Evolutionary conservation across 176 grass and related monocot genomes (phyloP), one percentile per base, ranked within the genome.

Genomic region (Miscanthus lutarioriparius): DNA sequence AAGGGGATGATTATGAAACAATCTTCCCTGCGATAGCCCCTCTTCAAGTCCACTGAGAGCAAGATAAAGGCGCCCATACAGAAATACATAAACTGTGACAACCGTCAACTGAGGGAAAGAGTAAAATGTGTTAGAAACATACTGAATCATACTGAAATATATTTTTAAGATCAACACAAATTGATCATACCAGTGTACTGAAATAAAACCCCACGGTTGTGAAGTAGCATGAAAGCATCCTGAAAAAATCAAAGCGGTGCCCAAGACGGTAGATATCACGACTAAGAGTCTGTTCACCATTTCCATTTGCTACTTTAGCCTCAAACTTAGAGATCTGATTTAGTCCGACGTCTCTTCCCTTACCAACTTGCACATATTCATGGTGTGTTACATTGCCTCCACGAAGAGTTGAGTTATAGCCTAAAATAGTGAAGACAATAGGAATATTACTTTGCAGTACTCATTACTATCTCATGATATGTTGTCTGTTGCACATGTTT

Each of bases 151-250:
- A 53, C 19, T 28, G 2, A 51, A 41, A 76, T 25, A 30, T 23
- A n/a, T 56, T 70, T 73, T 48, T 70, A 20, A 2, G 66, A 74
- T 61, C 59, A 72, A 82, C 20, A 68, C 12, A 75, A 85, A 83
- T 39, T 76, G 48, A 20, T 45, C 86, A 82, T 94, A 97, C 95
- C 90, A 97, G 72, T 28, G 84, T 97, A 87, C 90, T 97, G 67
- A 97, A 89, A 83, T 97, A 97, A 78, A 97, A 94, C 1, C 95
- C 95, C 62, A 94, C 87, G 5, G 95, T 97, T 37, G 92, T 97
- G 73, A 91, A 97, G 81, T 97, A 97, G 88, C 95, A 97, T 11
- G 95, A 97, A 67, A 97, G 88, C 95, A 97, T 97, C 70, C 95
- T 92, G 84, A 97, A 97, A 61, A 97, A 97, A 88, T 97, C 95